These are phyloP conservation scores for Heliamphora exappendiculata DNA, from an alignment of 148 eudicot species.

Conservation along the genomic window DNA sequence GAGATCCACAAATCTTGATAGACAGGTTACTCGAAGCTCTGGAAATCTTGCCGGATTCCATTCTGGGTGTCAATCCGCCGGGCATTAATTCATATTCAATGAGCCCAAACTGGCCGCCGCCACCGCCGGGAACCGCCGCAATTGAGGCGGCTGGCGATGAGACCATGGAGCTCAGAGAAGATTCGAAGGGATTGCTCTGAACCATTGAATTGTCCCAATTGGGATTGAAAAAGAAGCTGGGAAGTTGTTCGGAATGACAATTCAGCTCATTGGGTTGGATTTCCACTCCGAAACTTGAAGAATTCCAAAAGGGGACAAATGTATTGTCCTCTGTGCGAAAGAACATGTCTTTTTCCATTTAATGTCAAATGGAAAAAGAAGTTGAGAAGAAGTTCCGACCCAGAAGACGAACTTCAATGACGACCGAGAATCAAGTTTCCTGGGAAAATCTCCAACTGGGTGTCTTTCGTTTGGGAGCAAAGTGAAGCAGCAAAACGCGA, in stretches of 20 bases:
- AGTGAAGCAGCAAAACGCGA: neutral
- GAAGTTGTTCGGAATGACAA: conserved; percentile 24
- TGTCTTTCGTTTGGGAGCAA: too few relatives aligned
- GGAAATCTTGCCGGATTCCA: conserved; percentile 25
- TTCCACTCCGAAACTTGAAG: conserved; percentile 6
- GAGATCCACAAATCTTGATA: conserved; percentile 1
- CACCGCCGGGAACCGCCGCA: conserved; percentile 13
- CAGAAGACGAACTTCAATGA: neutral
- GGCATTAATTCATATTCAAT: conserved; percentile 17
- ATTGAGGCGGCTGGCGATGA: conserved; percentile 54
- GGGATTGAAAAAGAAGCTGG: conserved; percentile 35
- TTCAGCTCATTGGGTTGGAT: conserved; percentile 25
- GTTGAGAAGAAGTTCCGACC: neutral
- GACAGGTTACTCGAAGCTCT: conserved; percentile 20
- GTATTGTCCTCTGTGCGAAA: neutral
- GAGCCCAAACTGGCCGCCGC: conserved; percentile 24
- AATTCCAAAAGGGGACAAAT: neutral
- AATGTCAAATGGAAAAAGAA: too few relatives aligned
- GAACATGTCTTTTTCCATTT: neutral
- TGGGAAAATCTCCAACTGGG: neutral
- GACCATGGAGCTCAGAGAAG: conserved; percentile 55
- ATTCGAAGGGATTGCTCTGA: conserved; percentile 71
- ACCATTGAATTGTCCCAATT: conserved; percentile 51
- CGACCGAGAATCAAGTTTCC: neutral
- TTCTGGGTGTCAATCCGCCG: conserved; percentile 8